Percentiles rank a stretch among this genome's conserved stretches.
Evolutionary conservation across 2,329 filamentous ascomycete genomes (phyloP).

Genomic region (Pyrenochaeta sp.): DNA sequence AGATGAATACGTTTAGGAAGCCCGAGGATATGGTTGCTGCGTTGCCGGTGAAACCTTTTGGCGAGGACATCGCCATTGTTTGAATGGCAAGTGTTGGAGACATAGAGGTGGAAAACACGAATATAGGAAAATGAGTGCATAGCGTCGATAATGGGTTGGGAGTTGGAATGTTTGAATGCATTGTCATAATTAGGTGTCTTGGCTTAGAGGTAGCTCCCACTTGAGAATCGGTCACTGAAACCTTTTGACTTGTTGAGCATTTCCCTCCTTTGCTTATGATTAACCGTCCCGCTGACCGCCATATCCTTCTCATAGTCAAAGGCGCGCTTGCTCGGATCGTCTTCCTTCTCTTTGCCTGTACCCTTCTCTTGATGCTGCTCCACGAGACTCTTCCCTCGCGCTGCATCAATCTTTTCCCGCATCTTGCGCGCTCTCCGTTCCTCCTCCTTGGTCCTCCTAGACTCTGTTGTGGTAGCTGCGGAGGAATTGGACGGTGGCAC

Average conservation of each 20-base stretch:
- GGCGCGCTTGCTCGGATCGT: constrained; percentile 87
- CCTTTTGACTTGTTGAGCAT: constrained; percentile 80
- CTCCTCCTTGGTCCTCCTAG: constrained; percentile 50
- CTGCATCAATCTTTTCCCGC: constrained; percentile 62
- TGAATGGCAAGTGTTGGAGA: background rate
- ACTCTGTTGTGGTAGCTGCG: constrained; percentile 32
- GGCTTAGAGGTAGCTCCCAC: constrained; percentile 68
- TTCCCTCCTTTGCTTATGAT: constrained; percentile 76
- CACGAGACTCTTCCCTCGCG: constrained; percentile 55
- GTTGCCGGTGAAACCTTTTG: constrained; percentile 1
- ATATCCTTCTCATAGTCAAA: constrained; percentile 97
- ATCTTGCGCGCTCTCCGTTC: constrained; percentile 60
- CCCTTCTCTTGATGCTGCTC: constrained; percentile 57
- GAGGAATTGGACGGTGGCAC: constrained; percentile 51
- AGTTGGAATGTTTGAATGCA: too few relatives aligned
- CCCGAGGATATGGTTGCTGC: background rate
- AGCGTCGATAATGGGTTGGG: too few relatives aligned
- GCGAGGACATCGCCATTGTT: background rate
- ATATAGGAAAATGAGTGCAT: background rate
- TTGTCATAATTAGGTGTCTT: too few relatives aligned
- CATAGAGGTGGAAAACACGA: background rate
- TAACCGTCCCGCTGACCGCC: constrained; percentile 76
- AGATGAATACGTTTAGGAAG: background rate
- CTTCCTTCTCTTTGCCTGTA: constrained; percentile 71
- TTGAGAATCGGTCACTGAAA: constrained; percentile 82